Evolutionary conservation across 202 grass and related monocot species (phyloP).

Genomic region (Setaria viridis): DNA sequence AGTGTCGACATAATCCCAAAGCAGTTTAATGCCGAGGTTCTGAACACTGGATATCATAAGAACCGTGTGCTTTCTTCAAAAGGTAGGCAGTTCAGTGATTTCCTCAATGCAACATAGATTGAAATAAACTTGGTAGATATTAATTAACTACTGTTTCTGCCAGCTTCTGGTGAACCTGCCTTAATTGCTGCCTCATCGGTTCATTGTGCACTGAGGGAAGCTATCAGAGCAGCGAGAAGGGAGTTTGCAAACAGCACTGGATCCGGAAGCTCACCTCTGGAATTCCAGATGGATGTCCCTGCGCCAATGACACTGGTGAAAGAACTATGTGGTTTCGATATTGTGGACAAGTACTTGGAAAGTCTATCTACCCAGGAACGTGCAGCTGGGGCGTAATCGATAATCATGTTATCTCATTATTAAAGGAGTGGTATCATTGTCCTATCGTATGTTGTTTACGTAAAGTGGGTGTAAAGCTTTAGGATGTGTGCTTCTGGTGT

Average conservation of each 20-base stretch:
- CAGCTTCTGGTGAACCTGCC: slow-evolving; percentile 77
- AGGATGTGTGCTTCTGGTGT: no score
- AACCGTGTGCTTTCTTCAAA: slow-evolving; percentile 83
- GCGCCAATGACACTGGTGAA: slow-evolving; percentile 73
- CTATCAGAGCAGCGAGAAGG: slow-evolving; percentile 61
- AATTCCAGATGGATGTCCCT: slow-evolving; percentile 68
- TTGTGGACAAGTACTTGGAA: slow-evolving; percentile 71
- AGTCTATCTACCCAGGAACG: slow-evolving; percentile 6
- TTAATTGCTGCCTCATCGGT: slow-evolving; percentile 61
- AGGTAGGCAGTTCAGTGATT: slow-evolving; percentile 43
- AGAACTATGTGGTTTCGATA: slow-evolving; percentile 76
- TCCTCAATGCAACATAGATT: neutral
- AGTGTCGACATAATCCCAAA: slow-evolving; percentile 76
- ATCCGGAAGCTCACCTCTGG: slow-evolving; percentile 39
- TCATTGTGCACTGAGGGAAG: slow-evolving; percentile 68
- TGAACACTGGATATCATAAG: slow-evolving; percentile 73
- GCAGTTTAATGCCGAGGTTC: slow-evolving; percentile 70
- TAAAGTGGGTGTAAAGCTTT: neutral
- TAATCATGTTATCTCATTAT: neutral
- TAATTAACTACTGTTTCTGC: neutral
- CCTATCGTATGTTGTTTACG: neutral
- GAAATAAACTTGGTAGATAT: neutral
- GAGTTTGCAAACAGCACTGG: slow-evolving; percentile 32
- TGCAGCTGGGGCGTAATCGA: neutral
- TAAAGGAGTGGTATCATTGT: neutral